These are phyloP conservation scores for Magnolia kwangsiensis DNA, from an alignment of 164 flowering plant species.

Conservation along the genomic window DNA sequence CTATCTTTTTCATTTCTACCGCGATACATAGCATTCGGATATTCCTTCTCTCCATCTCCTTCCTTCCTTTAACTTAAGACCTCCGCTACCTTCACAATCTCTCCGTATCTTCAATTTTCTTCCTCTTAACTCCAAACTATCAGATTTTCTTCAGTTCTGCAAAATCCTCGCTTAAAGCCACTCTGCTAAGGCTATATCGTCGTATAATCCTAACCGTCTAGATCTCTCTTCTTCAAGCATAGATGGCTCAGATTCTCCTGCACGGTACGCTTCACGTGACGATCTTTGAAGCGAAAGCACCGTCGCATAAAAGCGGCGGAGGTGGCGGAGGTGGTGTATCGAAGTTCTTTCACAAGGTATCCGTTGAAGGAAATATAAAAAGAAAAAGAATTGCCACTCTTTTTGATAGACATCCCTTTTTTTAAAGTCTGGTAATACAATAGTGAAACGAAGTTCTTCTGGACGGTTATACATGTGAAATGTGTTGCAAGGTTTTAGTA, in stretches of 20 bases:
- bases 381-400: no score
- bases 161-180: not conserved
- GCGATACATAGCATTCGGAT: not conserved
- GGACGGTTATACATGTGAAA: not conserved
- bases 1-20: not conserved
- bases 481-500: not conserved
- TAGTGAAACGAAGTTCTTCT: not conserved
- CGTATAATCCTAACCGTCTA: not conserved
- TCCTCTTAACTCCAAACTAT: not conserved
- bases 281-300: slow-evolving; percentile 42
- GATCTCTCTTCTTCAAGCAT: not conserved
- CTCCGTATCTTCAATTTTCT: not conserved
- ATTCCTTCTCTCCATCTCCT: not conserved
- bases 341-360: slow-evolving; percentile 29
- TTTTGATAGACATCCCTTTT: not conserved
- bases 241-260: slow-evolving; percentile 42
- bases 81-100: not conserved
- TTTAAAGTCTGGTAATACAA: not conserved
- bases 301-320: slow-evolving; percentile 10
- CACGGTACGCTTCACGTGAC: slow-evolving; percentile 64
- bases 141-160: not conserved
- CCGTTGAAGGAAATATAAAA: not conserved
- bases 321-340: slow-evolving; percentile 9
- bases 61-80: not conserved
- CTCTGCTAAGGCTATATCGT: not conserved